Conservation (phyloP, 306 rosid genomes). For the Trifolium subterraneum region DNA sequence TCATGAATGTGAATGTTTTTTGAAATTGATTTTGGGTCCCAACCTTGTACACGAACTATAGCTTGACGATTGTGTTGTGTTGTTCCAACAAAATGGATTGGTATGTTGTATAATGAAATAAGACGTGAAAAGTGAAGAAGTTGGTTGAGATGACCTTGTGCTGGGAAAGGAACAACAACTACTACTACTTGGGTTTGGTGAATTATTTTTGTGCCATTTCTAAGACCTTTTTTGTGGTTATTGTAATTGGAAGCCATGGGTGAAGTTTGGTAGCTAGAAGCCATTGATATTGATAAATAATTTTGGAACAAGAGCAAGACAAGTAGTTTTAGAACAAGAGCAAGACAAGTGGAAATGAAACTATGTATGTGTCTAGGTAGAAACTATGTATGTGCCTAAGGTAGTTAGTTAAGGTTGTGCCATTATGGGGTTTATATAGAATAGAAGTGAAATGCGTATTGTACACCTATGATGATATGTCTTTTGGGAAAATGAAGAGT, state of each 20-base stretch:
- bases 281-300: conserved; percentile 4
- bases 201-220: conserved; percentile 19
- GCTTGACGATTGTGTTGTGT: conserved; percentile 67
- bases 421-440: neutral
- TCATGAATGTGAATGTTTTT: conserved; percentile 59
- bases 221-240: conserved; percentile 27
- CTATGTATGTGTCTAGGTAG: neutral
- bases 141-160: conserved; percentile 90
- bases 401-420: neutral
- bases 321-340: neutral
- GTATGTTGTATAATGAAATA: conserved; percentile 50
- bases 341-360: neutral
- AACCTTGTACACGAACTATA: conserved; percentile 57
- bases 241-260: conserved; percentile 43
- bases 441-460: neutral
- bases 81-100: conserved; percentile 67
- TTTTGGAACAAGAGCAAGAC: neutral
- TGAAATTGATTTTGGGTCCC: conserved; percentile 47
- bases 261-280: conserved; percentile 35
- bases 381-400: neutral
- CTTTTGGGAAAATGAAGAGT: neutral
- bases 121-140: conserved; percentile 82
- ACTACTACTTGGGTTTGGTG: conserved; percentile 47
- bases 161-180: conserved; percentile 72
- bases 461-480: neutral